phyloP scores from a whole-genome alignment of 768 basidiomycete species.

The Antrodiella citrinella region DNA sequence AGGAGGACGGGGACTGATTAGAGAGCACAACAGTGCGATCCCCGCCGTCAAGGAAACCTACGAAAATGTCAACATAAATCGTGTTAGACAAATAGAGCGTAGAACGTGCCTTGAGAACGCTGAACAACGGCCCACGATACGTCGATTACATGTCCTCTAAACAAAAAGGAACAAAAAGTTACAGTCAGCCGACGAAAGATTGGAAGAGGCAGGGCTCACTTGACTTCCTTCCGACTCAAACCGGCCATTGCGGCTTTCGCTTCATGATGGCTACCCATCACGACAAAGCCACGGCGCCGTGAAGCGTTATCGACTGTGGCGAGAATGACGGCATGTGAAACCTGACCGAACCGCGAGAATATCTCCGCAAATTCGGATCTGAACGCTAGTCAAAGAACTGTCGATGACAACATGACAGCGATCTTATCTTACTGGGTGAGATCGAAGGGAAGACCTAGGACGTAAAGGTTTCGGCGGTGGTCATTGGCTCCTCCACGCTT shows the following conservation, averaged over 20 bases:
- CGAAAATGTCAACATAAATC: slow-evolving; percentile 4
- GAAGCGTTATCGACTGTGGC: slow-evolving; percentile 82
- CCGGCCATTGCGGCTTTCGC: slow-evolving; percentile 61
- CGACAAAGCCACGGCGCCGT: slow-evolving; percentile 74
- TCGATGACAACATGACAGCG: neutral
- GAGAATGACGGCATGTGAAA: slow-evolving; percentile 71
- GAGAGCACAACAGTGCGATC: slow-evolving; percentile 64
- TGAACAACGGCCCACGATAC: slow-evolving; percentile 87
- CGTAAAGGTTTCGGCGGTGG: slow-evolving; percentile 70
- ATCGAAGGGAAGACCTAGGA: slow-evolving; percentile 76
- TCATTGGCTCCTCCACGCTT: slow-evolving; percentile 31
- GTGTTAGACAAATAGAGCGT: neutral
- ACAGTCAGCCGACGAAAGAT: too few species aligned
- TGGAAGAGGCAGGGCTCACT: too few species aligned
- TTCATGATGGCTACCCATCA: slow-evolving; percentile 69
- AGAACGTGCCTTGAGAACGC: slow-evolving; percentile 62
- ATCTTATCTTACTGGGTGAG: slow-evolving; percentile 53
- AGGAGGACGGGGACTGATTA: slow-evolving; percentile 28
- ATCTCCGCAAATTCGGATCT: slow-evolving; percentile 51
- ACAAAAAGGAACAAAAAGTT: too few species aligned
- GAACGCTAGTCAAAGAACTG: slow-evolving; percentile 1
- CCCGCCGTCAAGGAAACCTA: slow-evolving; percentile 76
- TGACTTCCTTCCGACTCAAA: slow-evolving; percentile 61
- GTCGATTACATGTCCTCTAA: slow-evolving; percentile 67
- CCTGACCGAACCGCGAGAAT: slow-evolving; percentile 59